Evolutionary conservation across 139 green algal species (phyloP), one percentile per base, ranked within the genome.

Genomic region (Auxenochlorella protothecoides): DNA sequence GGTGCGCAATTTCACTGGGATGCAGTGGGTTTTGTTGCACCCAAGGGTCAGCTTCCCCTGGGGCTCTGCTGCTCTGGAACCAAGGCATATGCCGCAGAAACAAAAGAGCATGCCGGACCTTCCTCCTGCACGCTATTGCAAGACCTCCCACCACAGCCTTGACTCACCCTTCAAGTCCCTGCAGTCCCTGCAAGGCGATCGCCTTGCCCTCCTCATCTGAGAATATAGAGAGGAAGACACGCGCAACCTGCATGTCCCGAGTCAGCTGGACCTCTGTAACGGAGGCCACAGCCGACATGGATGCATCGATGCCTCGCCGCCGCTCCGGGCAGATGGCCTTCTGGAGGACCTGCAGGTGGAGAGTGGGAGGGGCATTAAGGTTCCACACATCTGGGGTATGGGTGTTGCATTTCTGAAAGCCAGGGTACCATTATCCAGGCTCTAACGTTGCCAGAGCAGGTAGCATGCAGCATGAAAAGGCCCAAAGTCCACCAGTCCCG

Each of bases 251-350:
- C 27, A 97, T 75, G 84, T 97, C 92, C 56, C 86, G 87, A 14
- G 88, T 92, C 7, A 97, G 68, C 15, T 91, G 80, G 3, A 96
- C 87, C 59, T 96, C 81, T 9, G 90, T 96, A 60, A 97, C 84
- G 59, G 69, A 86, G 54, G 89, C 89, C 8, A 97, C 75, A 16
- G 87, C 89, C 5, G 87, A 91, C 27, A 96, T 53, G 12, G 81
- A 72, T 44, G 70, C 79, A 68, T 91, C 81, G 53, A 81, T 68
- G 15, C 91, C 81, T n/a, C 80, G 55, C 6, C 70, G 65, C 10
- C 81, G 77, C 70, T 97, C 91, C 9, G 92, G 92, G 66, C 81
- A 89, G 12, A 97, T 78, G 15, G 90, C 90, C 8, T 76, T 68
- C 56, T 88, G 82, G 16, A 96, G 68, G 5, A 93, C 85, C 86